Base-by-base conservation (phyloP, 495 filamentous ascomycete species). In the Evernia prunastri region DNA sequence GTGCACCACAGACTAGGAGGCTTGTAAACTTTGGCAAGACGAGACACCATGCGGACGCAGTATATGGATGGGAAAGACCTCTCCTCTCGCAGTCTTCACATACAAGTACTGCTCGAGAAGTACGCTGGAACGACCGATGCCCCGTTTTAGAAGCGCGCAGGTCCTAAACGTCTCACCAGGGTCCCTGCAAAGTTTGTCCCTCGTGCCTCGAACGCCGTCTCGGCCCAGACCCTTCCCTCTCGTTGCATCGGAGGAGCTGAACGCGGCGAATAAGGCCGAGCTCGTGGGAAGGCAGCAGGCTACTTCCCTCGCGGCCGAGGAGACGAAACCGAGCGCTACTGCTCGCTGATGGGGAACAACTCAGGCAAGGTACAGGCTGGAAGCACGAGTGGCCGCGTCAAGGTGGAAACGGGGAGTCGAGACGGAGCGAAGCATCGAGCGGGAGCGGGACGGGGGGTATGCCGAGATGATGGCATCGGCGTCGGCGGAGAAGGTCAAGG, bases 51-150 rank as follows among this genome's bases (percentile, higher is more conserved):
- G 36, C 36, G 36, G 36, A 18, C 42, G 9, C 36, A 20, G 35
- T 13, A 5, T 29, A 2, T 59, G 6, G 39, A 49, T 17, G 18
- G 18, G n/a, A n/a, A 31, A 64, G 40, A 18, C 42, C 10, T 33
- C 33, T 10, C 64, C 64, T 20, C 23, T 62, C 12, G 37, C 51
- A 23, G 49, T 56, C 8, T 62, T 62, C 31, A 37, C 40, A 4
- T 62, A 58, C 40, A 66, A 66, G 10, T 66, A 66, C 59, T 37
- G 64, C 25, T 66, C 64, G 4, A 54, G 29, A 20, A 56, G 64
- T 62, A n/a, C 35, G 64, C 20, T 31, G 2, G n/a, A 8, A 23
- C 6, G 17, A 42, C 6, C 10, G 17, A n/a, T 42, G 31, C 9
- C 7, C 33, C 15, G 23, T 12, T 10, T 17, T n/a, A n/a, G 6